Base-by-base conservation (phyloP, 2,329 filamentous ascomycete genomes). In the Cladorrhinum sp. region DNA sequence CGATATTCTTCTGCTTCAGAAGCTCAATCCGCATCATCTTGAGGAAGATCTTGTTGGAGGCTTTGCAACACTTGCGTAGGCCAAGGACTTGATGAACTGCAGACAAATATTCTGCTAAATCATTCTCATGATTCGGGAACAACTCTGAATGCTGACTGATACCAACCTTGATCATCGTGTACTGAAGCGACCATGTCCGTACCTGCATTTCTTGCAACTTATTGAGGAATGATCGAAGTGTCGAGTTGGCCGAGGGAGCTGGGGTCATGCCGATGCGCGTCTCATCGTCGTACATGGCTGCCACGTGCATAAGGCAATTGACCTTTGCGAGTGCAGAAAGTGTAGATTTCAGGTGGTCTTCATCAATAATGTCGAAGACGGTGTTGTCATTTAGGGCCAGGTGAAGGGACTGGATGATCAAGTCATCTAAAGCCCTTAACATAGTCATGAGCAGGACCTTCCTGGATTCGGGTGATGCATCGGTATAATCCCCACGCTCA, bases 1-100 rank as follows among this genome's bases (percentile, higher is more conserved):
- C 87, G 27, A 93, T 84, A 55, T 89, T 85, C 64, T 87, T 85
- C 67, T 93, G 81, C 53, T 86, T 86, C 24, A 96, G 80, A 50
- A 98, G 81, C 71, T 99, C 95, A 5, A 90, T 83, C 59, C 93
- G 93, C 78, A 95, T 89, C 73, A 97, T 84, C 71, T 92, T 93
- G 24, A 98, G 81, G 75, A 99, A 95, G 18, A 91, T 85, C 71
- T 95, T 93, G 71, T 92, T 91, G 0, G 91, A 91, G 2, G 85
- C 81, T 69, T 91, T 93, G 81, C 93, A 98, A 73, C 89, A 90
- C 64, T 89, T 89, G 62, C 95, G 89, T 55, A 93, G 79, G 2
- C 95, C 95, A 36, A 97, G 78, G 3, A 90, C 89, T 70, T 92
- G 87, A 71, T 99, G 95, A 5, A 96, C 84, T 10, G 89, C 85